Base-by-base conservation (phyloP, 2,329 filamentous ascomycete genomes). In the Podosphaera fusca region DNA sequence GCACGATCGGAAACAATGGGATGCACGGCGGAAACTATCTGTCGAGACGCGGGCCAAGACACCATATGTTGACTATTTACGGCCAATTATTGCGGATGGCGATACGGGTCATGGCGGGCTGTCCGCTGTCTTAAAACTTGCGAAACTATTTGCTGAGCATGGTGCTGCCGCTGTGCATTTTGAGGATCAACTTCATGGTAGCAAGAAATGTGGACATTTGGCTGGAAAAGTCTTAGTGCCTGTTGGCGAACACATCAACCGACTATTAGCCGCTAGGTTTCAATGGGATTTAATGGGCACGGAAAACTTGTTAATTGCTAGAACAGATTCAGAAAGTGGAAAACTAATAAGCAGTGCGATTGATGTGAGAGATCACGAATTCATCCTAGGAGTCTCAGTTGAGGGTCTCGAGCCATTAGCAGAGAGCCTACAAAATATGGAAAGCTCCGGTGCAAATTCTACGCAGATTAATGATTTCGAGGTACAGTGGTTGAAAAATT, bases 281-380 rank as follows among this genome's bases (percentile, higher is more conserved):
- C 92, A 98, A 67, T 98, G 90, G 90, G 92, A 98, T 66, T 76
- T 95, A 64, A 96, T 98, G 90, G 92, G 90, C 52, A 82, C 80
- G 56, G 92, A 98, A 72, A 96, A 94, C 69, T 76, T 96, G 3
- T 81, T 96, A 47, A 92, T 98, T 67, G 92, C 92, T 2, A 82
- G 92, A 58, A 96, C 92, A 1, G 92, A 98, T 69, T 94, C 88
- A 0, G 92, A 96, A 70, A 94, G 87, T 60, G 92, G 90, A 51
- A 89, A 83, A 68, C 77, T 98, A 30, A 76, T 98, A 57, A 94
- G 85, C 58, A 94, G 85, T 59, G 87, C 88, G 12, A 85, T 98
- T 60, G 92, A 98, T 67, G 84, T 88, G 4, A 84, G 92, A 58
- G 92, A 98, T 67, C 92, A 98, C 69, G 90, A 96, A 70, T 96